Evolutionary conservation across 345 rosid genomes (phyloP).

Genomic region (Salix suchowensis): DNA sequence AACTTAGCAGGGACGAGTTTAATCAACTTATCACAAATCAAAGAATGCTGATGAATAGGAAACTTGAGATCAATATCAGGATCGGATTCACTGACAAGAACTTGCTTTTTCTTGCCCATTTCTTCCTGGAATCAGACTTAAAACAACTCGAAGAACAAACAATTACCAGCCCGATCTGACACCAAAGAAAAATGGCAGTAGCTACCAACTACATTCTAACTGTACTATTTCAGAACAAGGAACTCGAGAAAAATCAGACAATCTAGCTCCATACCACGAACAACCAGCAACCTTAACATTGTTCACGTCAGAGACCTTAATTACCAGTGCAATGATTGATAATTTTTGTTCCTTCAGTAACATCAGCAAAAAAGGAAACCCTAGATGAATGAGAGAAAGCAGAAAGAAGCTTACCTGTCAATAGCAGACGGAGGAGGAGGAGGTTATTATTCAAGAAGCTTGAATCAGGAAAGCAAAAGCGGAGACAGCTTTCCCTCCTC

Average conservation of each 20-base stretch:
- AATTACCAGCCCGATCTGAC: background rate
- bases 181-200: background rate
- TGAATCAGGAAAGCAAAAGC: background rate
- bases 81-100: slow-evolving; percentile 4
- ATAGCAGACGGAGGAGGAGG: background rate
- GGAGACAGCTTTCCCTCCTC: background rate
- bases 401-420: background rate
- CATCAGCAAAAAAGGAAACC: background rate
- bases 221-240: background rate
- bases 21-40: slow-evolving; percentile 65
- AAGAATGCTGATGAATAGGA: slow-evolving; percentile 44
- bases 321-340: background rate
- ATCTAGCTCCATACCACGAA: background rate
- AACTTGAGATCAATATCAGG: slow-evolving; percentile 35
- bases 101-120: slow-evolving; percentile 48
- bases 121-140: background rate
- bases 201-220: background rate
- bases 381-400: background rate
- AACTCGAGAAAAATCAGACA: background rate
- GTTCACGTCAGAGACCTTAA: background rate
- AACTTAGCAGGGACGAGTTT: slow-evolving; percentile 87
- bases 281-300: background rate
- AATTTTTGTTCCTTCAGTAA: background rate
- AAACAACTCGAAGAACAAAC: background rate
- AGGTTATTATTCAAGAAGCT: background rate